Evolutionary conservation across 2,329 filamentous ascomycete species (phyloP).

Genomic region (Phoma sp.): DNA sequence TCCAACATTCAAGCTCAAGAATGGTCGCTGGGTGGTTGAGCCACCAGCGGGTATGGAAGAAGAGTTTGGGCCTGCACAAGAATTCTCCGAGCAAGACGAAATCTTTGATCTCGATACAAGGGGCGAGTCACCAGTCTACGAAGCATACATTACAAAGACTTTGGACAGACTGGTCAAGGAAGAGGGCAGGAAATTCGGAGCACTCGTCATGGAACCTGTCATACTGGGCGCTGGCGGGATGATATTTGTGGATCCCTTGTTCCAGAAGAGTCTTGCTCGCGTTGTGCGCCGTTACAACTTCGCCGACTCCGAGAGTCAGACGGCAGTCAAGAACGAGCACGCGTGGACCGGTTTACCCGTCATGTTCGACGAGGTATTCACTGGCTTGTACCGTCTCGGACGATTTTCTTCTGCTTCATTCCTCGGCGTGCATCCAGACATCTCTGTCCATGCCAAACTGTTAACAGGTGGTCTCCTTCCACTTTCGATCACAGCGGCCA

Average conservation of each 20-base stretch:
- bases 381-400: slow-evolving; percentile 81
- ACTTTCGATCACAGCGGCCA: slow-evolving; percentile 76
- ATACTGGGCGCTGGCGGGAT: slow-evolving; percentile 84
- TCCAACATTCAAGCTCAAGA: slow-evolving; percentile 70
- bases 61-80: slow-evolving; percentile 52
- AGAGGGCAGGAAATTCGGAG: slow-evolving; percentile 72
- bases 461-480: slow-evolving; percentile 81
- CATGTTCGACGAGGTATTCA: slow-evolving; percentile 88
- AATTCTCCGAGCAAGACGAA: slow-evolving; percentile 39
- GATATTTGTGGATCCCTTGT: slow-evolving; percentile 82
- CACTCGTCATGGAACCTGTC: slow-evolving; percentile 79
- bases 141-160: slow-evolving; percentile 62
- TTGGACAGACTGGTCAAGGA: slow-evolving; percentile 60
- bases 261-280: slow-evolving; percentile 73
- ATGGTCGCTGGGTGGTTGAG: slow-evolving; percentile 70
- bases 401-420: slow-evolving; percentile 73
- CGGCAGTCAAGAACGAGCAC: slow-evolving; percentile 5
- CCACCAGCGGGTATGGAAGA: slow-evolving; percentile 58
- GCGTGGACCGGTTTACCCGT: slow-evolving; percentile 77
- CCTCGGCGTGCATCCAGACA: slow-evolving; percentile 71
- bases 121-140: slow-evolving; percentile 57
- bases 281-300: slow-evolving; percentile 70
- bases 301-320: slow-evolving; percentile 26
- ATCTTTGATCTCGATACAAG: slow-evolving; percentile 51
- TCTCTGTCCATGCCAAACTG: slow-evolving; percentile 82